phyloP scores from a whole-genome alignment of 2,329 filamentous ascomycete species.

The Fusarium sp. region DNA sequence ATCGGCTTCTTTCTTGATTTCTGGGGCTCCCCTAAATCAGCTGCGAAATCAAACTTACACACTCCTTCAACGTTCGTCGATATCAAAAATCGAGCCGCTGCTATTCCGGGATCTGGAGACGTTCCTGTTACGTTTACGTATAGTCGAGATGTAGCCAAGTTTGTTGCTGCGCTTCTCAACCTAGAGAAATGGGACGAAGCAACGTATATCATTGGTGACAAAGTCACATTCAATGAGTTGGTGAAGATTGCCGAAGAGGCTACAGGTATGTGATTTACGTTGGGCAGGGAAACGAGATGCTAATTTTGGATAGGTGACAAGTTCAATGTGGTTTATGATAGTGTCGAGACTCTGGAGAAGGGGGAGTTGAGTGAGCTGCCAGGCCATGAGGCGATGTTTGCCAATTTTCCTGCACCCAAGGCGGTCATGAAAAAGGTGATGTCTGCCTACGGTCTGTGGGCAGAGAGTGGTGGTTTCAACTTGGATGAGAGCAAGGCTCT shows the following conservation, averaged over 20 bases:
- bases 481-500: background rate
- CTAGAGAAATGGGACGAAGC: background rate
- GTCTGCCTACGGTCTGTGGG: background rate
- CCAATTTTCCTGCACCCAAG: background rate
- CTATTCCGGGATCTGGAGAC: background rate
- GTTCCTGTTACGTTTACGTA: background rate
- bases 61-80: background rate
- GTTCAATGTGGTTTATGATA: constrained; percentile 2
- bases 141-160: background rate
- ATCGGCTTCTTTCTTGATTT: constrained; percentile 15
- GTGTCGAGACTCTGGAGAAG: background rate
- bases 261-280: constrained; percentile 6
- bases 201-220: constrained; percentile 9
- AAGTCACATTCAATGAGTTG: constrained; percentile 3
- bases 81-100: background rate
- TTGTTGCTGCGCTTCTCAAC: background rate
- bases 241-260: background rate
- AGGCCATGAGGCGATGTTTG: background rate
- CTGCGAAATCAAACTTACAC: background rate
- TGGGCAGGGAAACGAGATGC: too few species aligned
- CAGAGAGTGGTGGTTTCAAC: background rate
- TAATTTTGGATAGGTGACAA: background rate
- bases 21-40: background rate
- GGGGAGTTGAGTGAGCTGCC: constrained; percentile 9
- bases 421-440: background rate